phyloP scores from a whole-genome alignment of 2,329 filamentous ascomycete species.

The Lachnellula occidentalis region DNA sequence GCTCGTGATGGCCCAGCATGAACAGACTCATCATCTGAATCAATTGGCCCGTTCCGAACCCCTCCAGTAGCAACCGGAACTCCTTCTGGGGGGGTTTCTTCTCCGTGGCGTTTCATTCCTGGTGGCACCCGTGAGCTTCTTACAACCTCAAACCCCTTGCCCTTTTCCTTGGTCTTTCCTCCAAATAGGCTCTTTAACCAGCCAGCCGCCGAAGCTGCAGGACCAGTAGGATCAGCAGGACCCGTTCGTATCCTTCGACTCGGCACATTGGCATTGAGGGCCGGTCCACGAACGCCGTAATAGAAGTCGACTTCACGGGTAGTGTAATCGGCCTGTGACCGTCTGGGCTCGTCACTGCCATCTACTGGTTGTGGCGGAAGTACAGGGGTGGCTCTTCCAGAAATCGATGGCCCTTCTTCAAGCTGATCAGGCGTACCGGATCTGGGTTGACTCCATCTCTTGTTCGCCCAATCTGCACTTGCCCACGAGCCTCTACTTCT shows the following conservation, averaged over 20 bases:
- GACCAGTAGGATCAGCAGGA: slow-evolving; percentile 88
- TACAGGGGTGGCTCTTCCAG: slow-evolving; percentile 42
- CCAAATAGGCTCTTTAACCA: slow-evolving; percentile 80
- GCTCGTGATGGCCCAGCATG: slow-evolving; percentile 31
- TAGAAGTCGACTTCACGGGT: slow-evolving; percentile 96
- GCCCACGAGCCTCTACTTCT: slow-evolving; percentile 40
- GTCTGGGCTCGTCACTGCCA: slow-evolving; percentile 21
- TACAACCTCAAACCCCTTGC: slow-evolving; percentile 95
- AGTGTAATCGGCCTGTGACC: slow-evolving; percentile 69
- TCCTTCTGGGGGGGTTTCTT: slow-evolving; percentile 62
- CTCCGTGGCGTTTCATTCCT: slow-evolving; percentile 58
- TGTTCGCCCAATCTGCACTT: slow-evolving; percentile 41
- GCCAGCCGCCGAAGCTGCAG: slow-evolving; percentile 80
- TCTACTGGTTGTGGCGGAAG: slow-evolving; percentile 33
- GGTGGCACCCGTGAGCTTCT: slow-evolving; percentile 82
- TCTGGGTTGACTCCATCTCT: slow-evolving; percentile 31
- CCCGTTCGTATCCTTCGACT: slow-evolving; percentile 87
- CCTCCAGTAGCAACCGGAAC: slow-evolving; percentile 50
- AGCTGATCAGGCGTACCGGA: slow-evolving; percentile 35
- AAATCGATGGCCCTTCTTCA: slow-evolving; percentile 36
- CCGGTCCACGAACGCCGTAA: slow-evolving; percentile 85
- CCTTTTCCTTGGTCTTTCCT: slow-evolving; percentile 87
- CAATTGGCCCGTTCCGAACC: slow-evolving; percentile 50
- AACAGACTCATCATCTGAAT: slow-evolving; percentile 55
- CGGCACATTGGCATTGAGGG: slow-evolving; percentile 73